Evolutionary conservation across 2,329 filamentous ascomycete species (phyloP), one percentile per base, ranked within the genome.

Genomic region (Myotisia sp.): DNA sequence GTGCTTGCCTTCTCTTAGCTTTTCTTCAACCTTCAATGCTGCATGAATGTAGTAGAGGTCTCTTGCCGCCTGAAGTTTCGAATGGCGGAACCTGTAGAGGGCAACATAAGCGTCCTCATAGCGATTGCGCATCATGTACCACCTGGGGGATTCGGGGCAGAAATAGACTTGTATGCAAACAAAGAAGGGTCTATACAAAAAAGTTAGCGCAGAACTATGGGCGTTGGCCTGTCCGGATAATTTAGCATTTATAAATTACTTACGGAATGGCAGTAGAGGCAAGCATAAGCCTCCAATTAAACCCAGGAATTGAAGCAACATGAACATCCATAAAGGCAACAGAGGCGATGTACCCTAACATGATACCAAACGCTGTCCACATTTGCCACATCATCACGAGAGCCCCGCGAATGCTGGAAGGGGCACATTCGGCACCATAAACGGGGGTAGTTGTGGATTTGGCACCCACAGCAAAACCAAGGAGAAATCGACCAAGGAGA

Each of bases 271-370:
- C 60, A 5, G 60, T 59, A 1, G 55, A 60, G 3, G 58, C 60
- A 9, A 63, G 44, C 41, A 62, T 59, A 10, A 65, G 46, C n/a
- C 61, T 46, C 60, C 62, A 64, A 5, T 59, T 49, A 27, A 39
- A 34, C 20, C 41, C 12, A 37, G 29, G 33, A n/a, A 75, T 79
- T 4, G 68, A 60, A 20, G 74, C 67, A 3, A 48, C 47, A 10
- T 70, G 68, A 0, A 64, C 63, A 32, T 74, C 60, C 28, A 70
- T 73, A 29, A 79, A 70, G 3, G 66, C 71, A 19, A 79, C 60
- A 46, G 79, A 79, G 41, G 74, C 74, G 39, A 65, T 69, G 34
- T 68, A 74, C 7, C 76, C 77, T 12, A 79, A 56, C 51, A 79
- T 74, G 44, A 79, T 77, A 26, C 71, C 71, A 26, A 39, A 36